These are phyloP conservation scores for Verticillium longisporum DNA, from an alignment of 2,329 filamentous ascomycete genomes.

Conservation along the genomic window DNA sequence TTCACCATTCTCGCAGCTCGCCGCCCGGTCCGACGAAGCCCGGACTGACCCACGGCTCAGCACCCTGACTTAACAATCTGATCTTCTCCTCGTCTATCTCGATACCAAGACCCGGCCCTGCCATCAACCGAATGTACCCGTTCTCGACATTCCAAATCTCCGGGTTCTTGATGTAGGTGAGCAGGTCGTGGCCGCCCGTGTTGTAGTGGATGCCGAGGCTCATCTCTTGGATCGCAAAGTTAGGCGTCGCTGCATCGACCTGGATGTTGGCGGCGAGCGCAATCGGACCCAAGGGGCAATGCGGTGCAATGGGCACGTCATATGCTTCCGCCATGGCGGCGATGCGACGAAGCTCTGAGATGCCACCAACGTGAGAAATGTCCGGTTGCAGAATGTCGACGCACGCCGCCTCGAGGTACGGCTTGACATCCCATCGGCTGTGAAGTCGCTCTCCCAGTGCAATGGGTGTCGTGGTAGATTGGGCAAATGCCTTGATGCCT, in stretches of 20 bases:
- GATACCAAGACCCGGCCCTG: conserved; percentile 58
- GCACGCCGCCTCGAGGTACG: conserved; percentile 60
- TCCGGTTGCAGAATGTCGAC: conserved; percentile 71
- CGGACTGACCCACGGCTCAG: conserved; percentile 58
- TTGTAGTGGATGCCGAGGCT: conserved; percentile 77
- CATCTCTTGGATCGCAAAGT: conserved; percentile 74
- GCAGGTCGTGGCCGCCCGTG: conserved; percentile 55
- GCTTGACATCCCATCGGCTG: conserved; percentile 66
- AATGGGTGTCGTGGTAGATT: conserved; percentile 55
- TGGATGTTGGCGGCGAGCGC: conserved; percentile 66
- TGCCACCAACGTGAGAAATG: conserved; percentile 64
- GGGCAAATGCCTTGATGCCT: conserved; percentile 52
- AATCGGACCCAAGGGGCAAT: conserved; percentile 68
- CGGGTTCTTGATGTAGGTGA: conserved; percentile 58
- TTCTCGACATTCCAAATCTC: conserved; percentile 60
- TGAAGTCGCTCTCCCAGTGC: conserved; percentile 68
- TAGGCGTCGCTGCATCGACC: conserved; percentile 52
- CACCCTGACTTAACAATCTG: conserved; percentile 47
- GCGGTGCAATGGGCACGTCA: conserved; percentile 66
- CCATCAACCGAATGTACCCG: conserved; percentile 56
- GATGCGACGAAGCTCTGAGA: conserved; percentile 64
- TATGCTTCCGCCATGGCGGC: conserved; percentile 67
- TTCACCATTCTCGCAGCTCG: conserved; percentile 60
- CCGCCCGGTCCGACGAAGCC: conserved; percentile 64
- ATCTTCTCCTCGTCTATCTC: conserved; percentile 66